Base-by-base conservation (phyloP, 208 protist species). In the Sergeia podlipaevii region DNA sequence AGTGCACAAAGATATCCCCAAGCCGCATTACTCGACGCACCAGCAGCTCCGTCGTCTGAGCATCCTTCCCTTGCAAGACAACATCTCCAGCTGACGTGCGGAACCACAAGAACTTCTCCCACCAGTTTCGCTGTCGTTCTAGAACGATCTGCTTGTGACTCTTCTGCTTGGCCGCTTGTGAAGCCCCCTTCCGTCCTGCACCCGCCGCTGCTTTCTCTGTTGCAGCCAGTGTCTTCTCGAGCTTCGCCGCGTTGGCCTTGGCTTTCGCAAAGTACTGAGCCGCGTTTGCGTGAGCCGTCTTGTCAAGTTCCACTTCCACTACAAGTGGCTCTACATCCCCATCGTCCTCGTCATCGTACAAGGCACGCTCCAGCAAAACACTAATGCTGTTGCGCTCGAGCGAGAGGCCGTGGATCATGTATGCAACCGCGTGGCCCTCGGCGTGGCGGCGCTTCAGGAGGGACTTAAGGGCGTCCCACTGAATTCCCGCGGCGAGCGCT, bases 41-140 rank as follows among this genome's bases (percentile, higher is more conserved):
- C 20, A 99, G 69, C 13, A 98, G 27, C 61, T 99, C 97, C 44
- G 98, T 99, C 58, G 97, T 96, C 64, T 97, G 89, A 32, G 66
- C 66, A 60, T 99, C 98, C 43, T 89, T 81, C 20, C 97, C 97
- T 11, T 76, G 74, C 2, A 99, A 57, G n/a, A 98, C 96, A 4
- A 99, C 59, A 53, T 98, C 98, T 30, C 97, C 97, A 29, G 97
- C 90, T 6, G 80, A 88, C 0, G 92, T 96, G 58, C 98, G 89
- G 64, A 99, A 99, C 97, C 97, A 99, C 34, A 85, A 51, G 45
- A 98, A 98, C 70, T 99, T 99, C 49, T 99, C 98, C 86, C 98
- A 99, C 97, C 97, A 99, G 32, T 80, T 81, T 5, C 81, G 60
- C 61, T 88, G 87, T 23, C 98, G 80, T 53, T 96, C 76, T 30